Conservation (phyloP, 2,329 filamentous ascomycete species). For the Emergomyces orientalis region DNA sequence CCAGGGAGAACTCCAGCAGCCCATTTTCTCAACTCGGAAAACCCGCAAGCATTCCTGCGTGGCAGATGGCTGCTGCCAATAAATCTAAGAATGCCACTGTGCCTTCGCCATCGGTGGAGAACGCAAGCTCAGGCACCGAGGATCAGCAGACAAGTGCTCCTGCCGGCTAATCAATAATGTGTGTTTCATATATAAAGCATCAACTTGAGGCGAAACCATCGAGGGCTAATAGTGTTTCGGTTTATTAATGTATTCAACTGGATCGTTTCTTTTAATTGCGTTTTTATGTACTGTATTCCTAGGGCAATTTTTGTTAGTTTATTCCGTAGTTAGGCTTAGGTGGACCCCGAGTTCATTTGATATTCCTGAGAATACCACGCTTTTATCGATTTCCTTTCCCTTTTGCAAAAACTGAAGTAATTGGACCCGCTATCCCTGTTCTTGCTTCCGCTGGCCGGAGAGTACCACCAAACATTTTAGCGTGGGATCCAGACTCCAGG, state of each 20-base stretch:
- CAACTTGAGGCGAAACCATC: constrained; percentile 16
- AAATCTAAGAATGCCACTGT: constrained; percentile 33
- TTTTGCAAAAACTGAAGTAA: not conserved
- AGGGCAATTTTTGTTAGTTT: not conserved
- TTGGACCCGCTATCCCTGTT: not conserved
- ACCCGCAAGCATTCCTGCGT: constrained; percentile 63
- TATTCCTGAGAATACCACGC: not conserved
- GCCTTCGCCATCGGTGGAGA: constrained; percentile 19
- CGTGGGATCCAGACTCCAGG: not conserved
- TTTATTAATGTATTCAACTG: not conserved
- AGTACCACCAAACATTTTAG: not conserved
- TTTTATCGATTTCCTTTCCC: not conserved
- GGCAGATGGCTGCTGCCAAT: constrained; percentile 65
- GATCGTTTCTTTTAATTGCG: not conserved
- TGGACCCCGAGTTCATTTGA: not conserved
- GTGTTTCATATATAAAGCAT: not conserved
- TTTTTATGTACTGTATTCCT: constrained; percentile 4
- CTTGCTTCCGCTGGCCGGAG: not conserved
- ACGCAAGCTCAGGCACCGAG: constrained; percentile 18
- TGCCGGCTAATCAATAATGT: constrained; percentile 20
- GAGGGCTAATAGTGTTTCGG: constrained; percentile 10
- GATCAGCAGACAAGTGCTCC: constrained; percentile 25
- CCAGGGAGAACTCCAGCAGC: constrained; percentile 28
- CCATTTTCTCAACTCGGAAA: constrained; percentile 44
- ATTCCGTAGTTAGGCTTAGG: not conserved